Evolutionary conservation across 352 stramenopile species (phyloP).

Genomic region (Phytophthora chlamydospora): DNA sequence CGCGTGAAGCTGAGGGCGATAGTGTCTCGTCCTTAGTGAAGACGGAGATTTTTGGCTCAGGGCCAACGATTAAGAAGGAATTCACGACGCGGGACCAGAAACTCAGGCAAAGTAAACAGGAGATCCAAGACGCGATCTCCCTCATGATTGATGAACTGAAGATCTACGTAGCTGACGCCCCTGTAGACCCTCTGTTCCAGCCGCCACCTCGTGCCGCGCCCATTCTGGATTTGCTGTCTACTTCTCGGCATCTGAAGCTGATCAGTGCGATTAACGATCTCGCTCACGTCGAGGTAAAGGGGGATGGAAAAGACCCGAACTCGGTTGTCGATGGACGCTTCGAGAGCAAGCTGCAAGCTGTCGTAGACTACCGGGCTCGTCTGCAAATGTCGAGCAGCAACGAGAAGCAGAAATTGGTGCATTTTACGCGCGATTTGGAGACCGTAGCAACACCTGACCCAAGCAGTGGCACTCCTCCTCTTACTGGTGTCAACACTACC

Average conservation of each 20-base stretch:
- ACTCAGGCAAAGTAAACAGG: constrained; percentile 54
- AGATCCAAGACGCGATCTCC: constrained; percentile 63
- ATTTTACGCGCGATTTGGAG: constrained; percentile 49
- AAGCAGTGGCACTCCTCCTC: constrained; percentile 1
- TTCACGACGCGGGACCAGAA: constrained; percentile 81
- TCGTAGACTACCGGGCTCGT: constrained; percentile 75
- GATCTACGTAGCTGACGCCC: constrained; percentile 59
- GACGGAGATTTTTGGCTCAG: constrained; percentile 58
- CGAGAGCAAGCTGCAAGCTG: constrained; percentile 63
- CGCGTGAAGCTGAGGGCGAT: constrained; percentile 20
- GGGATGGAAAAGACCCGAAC: constrained; percentile 24
- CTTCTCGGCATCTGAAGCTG: constrained; percentile 73
- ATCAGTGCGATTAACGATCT: constrained; percentile 79
- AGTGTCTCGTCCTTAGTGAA: constrained; percentile 40
- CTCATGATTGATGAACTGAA: constrained; percentile 77
- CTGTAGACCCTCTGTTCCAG: constrained; percentile 55
- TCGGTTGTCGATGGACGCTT: constrained; percentile 45
- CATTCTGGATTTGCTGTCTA: constrained; percentile 75
- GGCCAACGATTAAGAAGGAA: constrained; percentile 73
- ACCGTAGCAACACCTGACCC: constrained; percentile 1
- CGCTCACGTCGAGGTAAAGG: constrained; percentile 60
- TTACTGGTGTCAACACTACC: background rate
- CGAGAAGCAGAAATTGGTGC: constrained; percentile 70
- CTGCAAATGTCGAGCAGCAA: constrained; percentile 75
- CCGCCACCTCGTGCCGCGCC: constrained; percentile 55